Base-by-base conservation (phyloP, 345 rosid genomes). In the Crucihimalaya himalaica region DNA sequence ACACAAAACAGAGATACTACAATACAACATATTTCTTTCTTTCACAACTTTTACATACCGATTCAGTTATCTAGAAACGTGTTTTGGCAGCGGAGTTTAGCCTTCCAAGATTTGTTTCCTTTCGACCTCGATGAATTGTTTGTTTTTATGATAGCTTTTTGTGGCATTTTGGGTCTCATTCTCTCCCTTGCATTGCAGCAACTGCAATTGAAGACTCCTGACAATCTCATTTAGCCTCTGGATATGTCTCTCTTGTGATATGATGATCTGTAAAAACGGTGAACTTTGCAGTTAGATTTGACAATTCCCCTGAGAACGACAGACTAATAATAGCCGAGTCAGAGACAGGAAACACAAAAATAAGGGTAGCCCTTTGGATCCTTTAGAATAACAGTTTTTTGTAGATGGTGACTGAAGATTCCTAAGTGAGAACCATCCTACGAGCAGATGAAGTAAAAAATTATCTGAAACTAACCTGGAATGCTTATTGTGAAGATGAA, bases 181-280 rank as follows among this genome's bases (percentile, higher is more conserved):
- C 55, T 50, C 74, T 65, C 81, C 75, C 59, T 81, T 77, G 76
- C 96, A 88, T 52, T 72, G 88, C 67, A 56, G 56, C 31, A 89
- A 35, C 70, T 86, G 92, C 76, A 80, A 71, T 67, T 74, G 84
- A 53, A 92, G 93, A 57, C 76, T 87, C 66, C 68, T 81, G 10
- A 89, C 86, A 32, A 89, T 83, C 53, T 89, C 93, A 63, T 85
- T 85, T 55, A 89, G 93, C 76, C 80, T 84, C 59, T 83, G 87
- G 70, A 92, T 92, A 73, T 77, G 84, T 77, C 86, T 88, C 85
- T 90, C 98, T 74, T 87, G 96, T 5, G 84, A 84, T 48, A 89
- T 58, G 79, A 92, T 89, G 23, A 90, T 86, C 96, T 92, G 88
- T 76, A 53, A 67, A 5, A 67, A 57, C 5, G 0, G 64, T 61